Percentiles rank a stretch among this genome's conserved stretches.
Conservation (phyloP, 495 filamentous ascomycete species). For the Podospora anserina region DNA sequence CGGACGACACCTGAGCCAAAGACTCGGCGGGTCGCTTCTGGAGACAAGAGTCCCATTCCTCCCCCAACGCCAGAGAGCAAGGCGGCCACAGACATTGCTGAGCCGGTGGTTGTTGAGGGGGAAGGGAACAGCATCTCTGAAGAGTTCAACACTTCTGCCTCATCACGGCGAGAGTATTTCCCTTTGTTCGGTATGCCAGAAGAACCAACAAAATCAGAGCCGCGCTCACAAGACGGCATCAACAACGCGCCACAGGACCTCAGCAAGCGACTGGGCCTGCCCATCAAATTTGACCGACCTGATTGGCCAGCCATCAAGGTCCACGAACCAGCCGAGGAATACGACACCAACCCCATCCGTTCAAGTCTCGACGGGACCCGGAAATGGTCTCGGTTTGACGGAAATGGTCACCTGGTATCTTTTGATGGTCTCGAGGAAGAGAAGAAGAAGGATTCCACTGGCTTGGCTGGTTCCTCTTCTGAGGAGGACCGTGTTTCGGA, state of each 20-base stretch:
- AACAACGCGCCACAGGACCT: background rate
- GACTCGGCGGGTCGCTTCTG: background rate
- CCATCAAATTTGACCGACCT: slow-evolving; percentile 7
- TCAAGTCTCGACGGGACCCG: slow-evolving; percentile 1
- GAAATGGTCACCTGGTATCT: background rate
- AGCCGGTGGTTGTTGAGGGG: background rate
- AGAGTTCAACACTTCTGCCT: background rate
- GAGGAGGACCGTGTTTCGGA: background rate
- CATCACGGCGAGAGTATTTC: background rate
- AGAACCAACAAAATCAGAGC: background rate
- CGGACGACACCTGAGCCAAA: slow-evolving; percentile 6
- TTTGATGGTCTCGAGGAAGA: background rate
- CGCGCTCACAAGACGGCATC: background rate
- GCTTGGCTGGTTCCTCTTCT: background rate
- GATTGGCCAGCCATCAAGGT: slow-evolving; percentile 23
- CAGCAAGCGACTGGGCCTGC: background rate
- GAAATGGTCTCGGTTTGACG: background rate
- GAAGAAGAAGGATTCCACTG: background rate
- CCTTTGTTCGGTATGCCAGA: background rate
- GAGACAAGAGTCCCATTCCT: background rate
- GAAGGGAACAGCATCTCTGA: background rate
- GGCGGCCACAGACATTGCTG: background rate
- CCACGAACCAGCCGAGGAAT: slow-evolving; percentile 20
- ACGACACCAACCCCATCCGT: background rate
- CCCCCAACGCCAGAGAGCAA: background rate